Percentiles rank a stretch among this genome's conserved stretches.
Evolutionary conservation across 345 rosid species (phyloP).

Genomic region (Turnera subulata): DNA sequence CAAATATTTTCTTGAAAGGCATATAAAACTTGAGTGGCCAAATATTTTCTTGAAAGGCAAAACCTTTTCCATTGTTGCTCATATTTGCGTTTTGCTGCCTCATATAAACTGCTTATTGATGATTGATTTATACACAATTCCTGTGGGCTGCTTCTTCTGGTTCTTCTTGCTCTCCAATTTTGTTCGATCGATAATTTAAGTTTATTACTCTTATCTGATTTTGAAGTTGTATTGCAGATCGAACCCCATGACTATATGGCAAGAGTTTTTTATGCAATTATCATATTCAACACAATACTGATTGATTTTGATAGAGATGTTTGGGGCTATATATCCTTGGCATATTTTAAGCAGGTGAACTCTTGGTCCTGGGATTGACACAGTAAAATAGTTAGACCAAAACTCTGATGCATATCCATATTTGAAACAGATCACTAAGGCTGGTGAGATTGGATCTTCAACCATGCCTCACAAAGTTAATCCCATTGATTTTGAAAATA

Average conservation of each 20-base stretch:
- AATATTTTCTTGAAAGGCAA: too few relatives aligned
- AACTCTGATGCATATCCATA: slow-evolving; percentile 4
- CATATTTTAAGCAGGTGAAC: slow-evolving; percentile 82
- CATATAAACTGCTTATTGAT: too few relatives aligned
- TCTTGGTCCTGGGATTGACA: slow-evolving; percentile 6
- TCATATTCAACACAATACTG: slow-evolving; percentile 58
- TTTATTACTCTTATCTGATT: not conserved
- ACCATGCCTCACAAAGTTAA: slow-evolving; percentile 99
- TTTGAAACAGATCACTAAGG: slow-evolving; percentile 70
- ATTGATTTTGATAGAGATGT: slow-evolving; percentile 76
- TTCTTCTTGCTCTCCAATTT: slow-evolving; percentile 3
- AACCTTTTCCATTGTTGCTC: too few relatives aligned
- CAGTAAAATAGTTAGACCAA: not conserved
- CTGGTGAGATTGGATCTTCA: slow-evolving; percentile 90
- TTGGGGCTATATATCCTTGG: slow-evolving; percentile 87
- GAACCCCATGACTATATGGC: slow-evolving; percentile 89
- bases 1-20: too few relatives aligned
- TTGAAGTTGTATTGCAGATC: slow-evolving; percentile 45
- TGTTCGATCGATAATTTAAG: not conserved
- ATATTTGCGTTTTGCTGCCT: too few relatives aligned
- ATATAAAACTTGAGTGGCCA: too few relatives aligned
- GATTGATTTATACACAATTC: too few relatives aligned
- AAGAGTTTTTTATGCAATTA: slow-evolving; percentile 53
- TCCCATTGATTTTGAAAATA: slow-evolving; percentile 94
- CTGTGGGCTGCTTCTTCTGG: not conserved